Evolutionary conservation across 2,329 filamentous ascomycete species (phyloP).

Genomic region (Colletotrichum eremochloae): DNA sequence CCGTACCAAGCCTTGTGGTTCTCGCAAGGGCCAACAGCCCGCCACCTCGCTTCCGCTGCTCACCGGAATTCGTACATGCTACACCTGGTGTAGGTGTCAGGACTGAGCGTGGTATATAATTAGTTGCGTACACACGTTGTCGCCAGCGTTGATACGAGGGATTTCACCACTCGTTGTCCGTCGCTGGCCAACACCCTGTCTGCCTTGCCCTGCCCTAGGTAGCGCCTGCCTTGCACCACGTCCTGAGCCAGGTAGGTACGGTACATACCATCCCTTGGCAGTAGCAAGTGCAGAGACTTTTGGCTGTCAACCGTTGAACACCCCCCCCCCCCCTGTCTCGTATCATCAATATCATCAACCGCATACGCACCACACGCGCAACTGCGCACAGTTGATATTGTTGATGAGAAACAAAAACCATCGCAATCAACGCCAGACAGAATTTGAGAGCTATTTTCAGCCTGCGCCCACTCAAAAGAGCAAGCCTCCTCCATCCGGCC

Average conservation of each 20-base stretch:
- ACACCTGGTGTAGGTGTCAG: background rate
- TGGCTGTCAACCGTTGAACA: conserved; percentile 5
- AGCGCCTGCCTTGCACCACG: conserved; percentile 1
- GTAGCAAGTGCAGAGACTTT: background rate
- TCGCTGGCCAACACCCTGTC: conserved; percentile 11
- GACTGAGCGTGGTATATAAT: background rate
- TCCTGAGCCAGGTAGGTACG: background rate
- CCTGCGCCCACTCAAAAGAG: conserved; percentile 7
- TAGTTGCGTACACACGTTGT: background rate
- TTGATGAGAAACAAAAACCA: conserved; percentile 16
- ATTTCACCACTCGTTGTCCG: background rate
- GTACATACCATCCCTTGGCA: no score
- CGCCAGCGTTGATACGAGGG: conserved; percentile 4
- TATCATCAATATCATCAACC: conserved; percentile 38
- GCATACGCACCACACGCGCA: conserved; percentile 23
- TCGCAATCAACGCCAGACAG: conserved; percentile 3
- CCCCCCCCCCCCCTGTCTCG: conserved; percentile 19
- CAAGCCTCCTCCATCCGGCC: background rate
- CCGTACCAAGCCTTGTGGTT: conserved; percentile 38
- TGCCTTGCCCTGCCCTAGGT: conserved; percentile 15
- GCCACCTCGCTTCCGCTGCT: conserved; percentile 29
- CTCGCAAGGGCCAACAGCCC: conserved; percentile 19
- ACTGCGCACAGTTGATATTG: conserved; percentile 29
- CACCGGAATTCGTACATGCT: background rate
- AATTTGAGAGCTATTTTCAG: conserved; percentile 2